Evolutionary conservation across 352 stramenopile genomes (phyloP), one percentile per base, ranked within the genome.

Genomic region (Albugo candida): DNA sequence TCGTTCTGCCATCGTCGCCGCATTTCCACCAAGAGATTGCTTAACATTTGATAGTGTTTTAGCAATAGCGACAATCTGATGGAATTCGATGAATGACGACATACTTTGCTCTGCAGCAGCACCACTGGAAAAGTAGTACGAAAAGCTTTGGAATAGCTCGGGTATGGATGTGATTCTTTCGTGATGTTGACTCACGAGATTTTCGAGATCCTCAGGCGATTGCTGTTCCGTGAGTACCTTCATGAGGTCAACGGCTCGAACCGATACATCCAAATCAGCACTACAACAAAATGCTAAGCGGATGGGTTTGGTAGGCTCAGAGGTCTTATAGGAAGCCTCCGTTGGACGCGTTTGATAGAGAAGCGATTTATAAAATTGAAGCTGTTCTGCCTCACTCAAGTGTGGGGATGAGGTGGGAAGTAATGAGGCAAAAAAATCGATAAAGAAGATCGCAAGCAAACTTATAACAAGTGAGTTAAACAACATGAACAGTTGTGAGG

Each of bases 51-150:
- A 51, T 19, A 86, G 53, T 18, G 59, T 67, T 45, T 82, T 73
- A 0, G 76, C 76, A 10, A 85, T 57, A 16, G 64, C 59, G 18
- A 89, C 74, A 11, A 89, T 61, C 42, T 81, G 63, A 48, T 63
- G 60, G 42, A 89, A 89, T 36, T 81, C 62, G n/a, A 81, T 64
- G 5, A 69, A 65, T 13, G 71, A 83, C 36, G 69, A 64, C 71
- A 83, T 89, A 53, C 71, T 85, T 58, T 89, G 76, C 47, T 89
- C 76, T 10, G 76, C 76, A 1, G 76, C 76, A 13, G 76, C 76
- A 37, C 76, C 76, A 14, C 70, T 72, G 8, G 69, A 67, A 56
- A 89, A 89, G 54, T 89, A 89, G 51, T 75, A 85, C 24, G 67
- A 70, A 51, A 89, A 89, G 52, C 71, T 86, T 51, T 89, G 71